Base-by-base conservation (phyloP, 2,329 filamentous ascomycete genomes). In the Fusarium marasasianum region DNA sequence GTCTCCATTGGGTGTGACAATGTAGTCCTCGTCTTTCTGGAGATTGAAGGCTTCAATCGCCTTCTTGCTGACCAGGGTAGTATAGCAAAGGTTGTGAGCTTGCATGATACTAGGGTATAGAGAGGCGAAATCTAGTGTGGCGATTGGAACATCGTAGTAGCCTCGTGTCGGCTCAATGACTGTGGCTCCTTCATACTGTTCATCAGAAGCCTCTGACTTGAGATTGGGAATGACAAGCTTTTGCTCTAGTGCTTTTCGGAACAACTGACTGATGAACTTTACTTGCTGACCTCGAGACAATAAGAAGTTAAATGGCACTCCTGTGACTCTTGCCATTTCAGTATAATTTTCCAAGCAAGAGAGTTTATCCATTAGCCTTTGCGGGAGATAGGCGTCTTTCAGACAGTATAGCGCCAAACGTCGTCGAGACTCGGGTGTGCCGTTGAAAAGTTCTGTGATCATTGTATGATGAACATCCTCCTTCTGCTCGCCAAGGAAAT, bases 281-380 rank as follows among this genome's bases (percentile, higher is more conserved):
- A 99, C 92, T 83, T 99, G 97, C 82, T 99, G 96, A 50, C 96
- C 96, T 80, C 95, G 91, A 31, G 96, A 91, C 5, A 99, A 88
- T 50, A 99, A 88, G 80, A 93, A 97, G 80, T 98, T 98, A 87
- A 99, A 99, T 0, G 96, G 96, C 9, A 99, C 96, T 77, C 96
- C 96, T 33, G 97, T 99, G 83, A 99, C 96, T 90, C 96, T 96
- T 66, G 96, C 96, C 96, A 99, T 99, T 84, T 99, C 96, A 0
- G 96, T 98, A 80, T 98, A 98, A 81, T 99, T 99, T 83, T 98
- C 93, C n/a, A 99, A 87, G 83, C 96, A 98, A 80, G 97, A 98
- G 33, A 99, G 87, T 82, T 99, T 99, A 80, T 99, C 96, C 91
- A 99, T 95, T 58, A 99, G 84, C 68, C 97, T 87, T 80, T 98